Base-by-base conservation (phyloP, 139 green algal genomes). In the Chlamydomonas urium region DNA sequence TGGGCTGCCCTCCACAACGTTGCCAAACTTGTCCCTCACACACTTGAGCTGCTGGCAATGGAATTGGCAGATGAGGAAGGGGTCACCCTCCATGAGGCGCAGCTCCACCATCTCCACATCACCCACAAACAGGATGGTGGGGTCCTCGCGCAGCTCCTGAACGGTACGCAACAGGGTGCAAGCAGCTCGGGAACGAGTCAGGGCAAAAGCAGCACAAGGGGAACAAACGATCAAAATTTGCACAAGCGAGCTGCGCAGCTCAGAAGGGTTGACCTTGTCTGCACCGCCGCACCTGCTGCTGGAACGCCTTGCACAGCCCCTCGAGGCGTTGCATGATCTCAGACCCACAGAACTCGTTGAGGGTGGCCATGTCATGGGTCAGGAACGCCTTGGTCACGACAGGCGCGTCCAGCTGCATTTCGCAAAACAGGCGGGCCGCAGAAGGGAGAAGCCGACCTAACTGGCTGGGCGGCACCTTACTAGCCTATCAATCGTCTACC, bases 121-220 rank as follows among this genome's bases (percentile, higher is more conserved):
- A 24, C 82, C 84, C 5, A 89, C 81, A 79, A 97, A 92, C 38
- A 98, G 85, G n/a, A 98, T 89, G n/a, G 90, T 94, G 35, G 89
- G 79, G 75, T 98, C 93, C 35, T 92, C 77, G 32, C 42, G 32
- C 8, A 67, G 33, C 60, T 67, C 60, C 60, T 67, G 33, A 6
- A 45, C 6, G n/a, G n/a, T n/a, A n/a, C 77, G 92, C 53, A n/a
- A n/a, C n/a, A n/a, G n/a, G n/a, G n/a, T n/a, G n/a, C n/a, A 59
- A 91, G 61, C 77, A 97, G 86, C 79, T 97, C 93, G 0, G 81
- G 78, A n/a, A n/a, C n/a, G n/a, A n/a, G n/a, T n/a, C n/a, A n/a
- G n/a, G n/a, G n/a, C n/a, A n/a, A n/a, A n/a, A n/a, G n/a, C n/a
- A n/a, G n/a, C n/a, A n/a, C n/a, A n/a, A n/a, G n/a, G n/a, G n/a